Conservation (phyloP, 495 filamentous ascomycete species). For the Hypoxylon fragiforme region DNA sequence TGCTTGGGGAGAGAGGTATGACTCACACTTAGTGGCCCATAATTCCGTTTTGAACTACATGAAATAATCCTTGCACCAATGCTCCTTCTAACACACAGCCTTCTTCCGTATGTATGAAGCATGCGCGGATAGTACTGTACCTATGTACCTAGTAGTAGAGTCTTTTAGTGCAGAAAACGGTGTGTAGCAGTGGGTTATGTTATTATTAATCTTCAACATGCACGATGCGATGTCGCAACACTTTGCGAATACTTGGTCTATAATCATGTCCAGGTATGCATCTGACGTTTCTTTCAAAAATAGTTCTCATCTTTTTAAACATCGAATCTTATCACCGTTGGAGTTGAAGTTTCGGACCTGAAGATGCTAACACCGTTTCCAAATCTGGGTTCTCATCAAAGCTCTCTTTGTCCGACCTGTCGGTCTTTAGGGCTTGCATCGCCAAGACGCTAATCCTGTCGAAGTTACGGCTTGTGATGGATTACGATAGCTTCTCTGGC, state of each 20-base stretch:
- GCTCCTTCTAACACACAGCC: conserved; percentile 23
- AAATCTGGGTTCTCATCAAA: conserved; percentile 4
- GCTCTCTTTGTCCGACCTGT: conserved; percentile 14
- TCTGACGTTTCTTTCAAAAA: no score
- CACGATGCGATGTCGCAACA: no score
- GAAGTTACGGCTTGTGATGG: conserved; percentile 13
- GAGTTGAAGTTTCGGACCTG: conserved; percentile 5
- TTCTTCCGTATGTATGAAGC: conserved; percentile 23
- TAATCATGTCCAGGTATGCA: no score
- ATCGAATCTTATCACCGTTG: conserved; percentile 11
- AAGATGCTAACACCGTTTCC: conserved; percentile 13
- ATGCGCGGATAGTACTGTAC: no score
- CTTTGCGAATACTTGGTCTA: conserved; percentile 5
- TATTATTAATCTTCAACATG: no score
- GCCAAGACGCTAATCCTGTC: conserved; percentile 18
- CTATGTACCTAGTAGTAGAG: no score
- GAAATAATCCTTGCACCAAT: conserved; percentile 15
- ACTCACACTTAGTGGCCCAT: conserved; percentile 32
- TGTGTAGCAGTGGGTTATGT: no score
- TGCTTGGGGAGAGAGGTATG: conserved; percentile 31
- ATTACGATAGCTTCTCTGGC: conserved; percentile 6
- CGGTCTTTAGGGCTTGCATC: conserved; percentile 4
- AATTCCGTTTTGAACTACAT: conserved; percentile 19
- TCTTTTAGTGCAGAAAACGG: no score
- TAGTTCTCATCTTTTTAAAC: no score